Conservation (phyloP, 2,329 filamentous ascomycete genomes). For the Phialemoniopsis sp. region DNA sequence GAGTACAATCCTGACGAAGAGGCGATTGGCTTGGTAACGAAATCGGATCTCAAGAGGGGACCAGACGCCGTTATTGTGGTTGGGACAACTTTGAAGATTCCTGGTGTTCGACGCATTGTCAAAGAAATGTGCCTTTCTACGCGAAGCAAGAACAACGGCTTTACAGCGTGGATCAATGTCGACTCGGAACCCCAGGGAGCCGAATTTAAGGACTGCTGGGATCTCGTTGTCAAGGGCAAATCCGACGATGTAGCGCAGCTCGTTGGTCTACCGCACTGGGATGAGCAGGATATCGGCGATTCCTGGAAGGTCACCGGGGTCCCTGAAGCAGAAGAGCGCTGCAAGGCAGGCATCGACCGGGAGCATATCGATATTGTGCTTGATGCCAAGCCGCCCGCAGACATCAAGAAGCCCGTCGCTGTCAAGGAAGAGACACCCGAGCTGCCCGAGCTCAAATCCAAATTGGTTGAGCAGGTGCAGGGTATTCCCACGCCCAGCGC, state of each 20-base stretch:
- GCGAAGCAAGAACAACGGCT: constrained; percentile 74
- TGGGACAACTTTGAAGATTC: constrained; percentile 92
- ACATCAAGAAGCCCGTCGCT: background rate
- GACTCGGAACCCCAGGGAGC: constrained; percentile 77
- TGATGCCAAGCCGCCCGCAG: constrained; percentile 18
- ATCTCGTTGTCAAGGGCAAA: constrained; percentile 80
- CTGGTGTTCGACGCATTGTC: constrained; percentile 83
- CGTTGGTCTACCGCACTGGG: constrained; percentile 58
- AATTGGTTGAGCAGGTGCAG: constrained; percentile 25
- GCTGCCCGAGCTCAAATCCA: constrained; percentile 15
- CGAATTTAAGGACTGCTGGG: constrained; percentile 91
- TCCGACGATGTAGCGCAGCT: constrained; percentile 83
- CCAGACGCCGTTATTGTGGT: constrained; percentile 94
- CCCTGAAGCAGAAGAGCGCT: constrained; percentile 35
- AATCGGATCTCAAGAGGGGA: constrained; percentile 76
- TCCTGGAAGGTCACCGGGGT: constrained; percentile 33
- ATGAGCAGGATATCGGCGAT: constrained; percentile 47
- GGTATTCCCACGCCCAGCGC: constrained; percentile 54
- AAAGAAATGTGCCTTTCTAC: constrained; percentile 87
- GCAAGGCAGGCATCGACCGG: constrained; percentile 27
- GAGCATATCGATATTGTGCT: constrained; percentile 38
- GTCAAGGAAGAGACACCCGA: constrained; percentile 14
- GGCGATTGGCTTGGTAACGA: constrained; percentile 87
- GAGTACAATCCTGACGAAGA: constrained; percentile 96
- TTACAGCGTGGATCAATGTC: constrained; percentile 93